Percentiles rank a stretch among this genome's conserved stretches.
These are phyloP conservation scores for Eucalyptus rudis DNA, from an alignment of 345 rosid species.

Conservation along the genomic window DNA sequence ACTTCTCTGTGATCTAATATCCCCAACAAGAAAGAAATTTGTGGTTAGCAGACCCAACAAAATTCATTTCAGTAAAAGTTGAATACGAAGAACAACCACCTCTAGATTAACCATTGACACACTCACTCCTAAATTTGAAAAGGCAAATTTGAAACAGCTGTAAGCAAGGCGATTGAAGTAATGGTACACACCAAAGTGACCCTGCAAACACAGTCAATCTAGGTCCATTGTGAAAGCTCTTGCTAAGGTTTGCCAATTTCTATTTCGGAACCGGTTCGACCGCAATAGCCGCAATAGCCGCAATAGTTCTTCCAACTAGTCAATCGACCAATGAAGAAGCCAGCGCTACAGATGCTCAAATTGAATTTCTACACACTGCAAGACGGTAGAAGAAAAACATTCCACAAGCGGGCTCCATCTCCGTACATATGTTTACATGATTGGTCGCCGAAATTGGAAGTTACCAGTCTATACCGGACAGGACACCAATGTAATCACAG, in stretches of 20 bases:
- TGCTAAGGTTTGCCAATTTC: neutral
- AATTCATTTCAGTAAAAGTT: neutral
- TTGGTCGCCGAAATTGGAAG: neutral
- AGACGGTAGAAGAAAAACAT: neutral
- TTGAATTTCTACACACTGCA: neutral
- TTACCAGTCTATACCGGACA: neutral
- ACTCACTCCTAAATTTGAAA: neutral
- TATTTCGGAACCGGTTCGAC: neutral
- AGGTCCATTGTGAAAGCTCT: neutral
- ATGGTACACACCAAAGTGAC: neutral
- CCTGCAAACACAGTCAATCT: neutral
- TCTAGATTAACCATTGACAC: neutral
- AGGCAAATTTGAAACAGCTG: neutral
- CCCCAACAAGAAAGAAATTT: neutral
- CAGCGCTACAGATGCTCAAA: neutral
- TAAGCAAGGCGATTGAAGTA: neutral
- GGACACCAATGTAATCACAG: neutral
- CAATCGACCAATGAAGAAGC: neutral
- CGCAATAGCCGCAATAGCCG: neutral
- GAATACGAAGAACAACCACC: neutral
- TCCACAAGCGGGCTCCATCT: neutral
- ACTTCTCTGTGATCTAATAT: constrained; percentile 41
- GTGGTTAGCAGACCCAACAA: neutral
- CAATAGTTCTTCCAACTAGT: neutral
- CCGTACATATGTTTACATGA: neutral